Evolutionary conservation across 192 early-diverging fungal species (phyloP), one percentile per base, ranked within the genome.

Genomic region (Powellomyces hirtus): DNA sequence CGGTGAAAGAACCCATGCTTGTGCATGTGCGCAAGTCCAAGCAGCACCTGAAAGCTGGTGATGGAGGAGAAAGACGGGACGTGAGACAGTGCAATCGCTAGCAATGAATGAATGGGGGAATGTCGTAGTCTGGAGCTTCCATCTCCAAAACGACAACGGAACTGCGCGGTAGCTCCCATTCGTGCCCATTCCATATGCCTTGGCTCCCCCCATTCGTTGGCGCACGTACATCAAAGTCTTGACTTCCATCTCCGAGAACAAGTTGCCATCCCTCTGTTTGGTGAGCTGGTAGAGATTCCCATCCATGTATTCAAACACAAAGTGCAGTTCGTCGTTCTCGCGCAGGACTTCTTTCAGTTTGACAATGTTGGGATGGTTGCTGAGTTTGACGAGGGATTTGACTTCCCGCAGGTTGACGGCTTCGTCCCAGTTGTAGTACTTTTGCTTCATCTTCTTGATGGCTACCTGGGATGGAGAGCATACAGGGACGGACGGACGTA

Each of bases 221-320:
- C n/a, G 13, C 33, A 57, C 85, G 69, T 88, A 96, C 87, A 89
- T 86, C 64, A 95, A 92, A 33, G 79, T 81, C 46, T 89, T 87
- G 52, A 97, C 81, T 38, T 86, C 83, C 1, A 65, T 67, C 59
- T 92, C 87, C 10, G 82, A 71, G 69, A 97, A 78, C 11, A 71
- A 72, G 16, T 71, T 59, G 16, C 89, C 93, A 20, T 90, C 85
- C 24, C 88, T 81, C 20, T 88, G 82, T 58, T 90, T 90, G 10
- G 92, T 92, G 56, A 89, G 71, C 75, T 99, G 93, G 73, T 96
- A 96, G 40, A 99, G 76, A 74, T 98, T 96, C 27, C 91, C 94
- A 4, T 99, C 92, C 88, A 96, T 92, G 58, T 88, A 91, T 76
- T 99, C 97, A 76, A 99, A 95, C 0, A 99, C 93, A 72, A 98